Conservation (phyloP, 1,139 yeast genomes). For the Taphrina deformans region DNA sequence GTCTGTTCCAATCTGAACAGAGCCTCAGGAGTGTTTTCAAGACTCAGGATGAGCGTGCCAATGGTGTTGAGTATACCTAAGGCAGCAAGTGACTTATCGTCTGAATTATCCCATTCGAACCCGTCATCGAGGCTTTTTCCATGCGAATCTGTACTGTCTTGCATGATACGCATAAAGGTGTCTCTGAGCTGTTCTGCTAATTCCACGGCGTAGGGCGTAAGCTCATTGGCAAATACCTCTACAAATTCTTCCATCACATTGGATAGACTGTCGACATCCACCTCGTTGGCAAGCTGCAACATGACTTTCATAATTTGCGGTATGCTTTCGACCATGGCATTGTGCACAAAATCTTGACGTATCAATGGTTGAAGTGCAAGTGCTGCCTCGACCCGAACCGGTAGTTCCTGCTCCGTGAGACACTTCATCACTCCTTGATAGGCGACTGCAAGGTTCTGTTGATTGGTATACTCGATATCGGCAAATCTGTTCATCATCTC, state of each 20-base stretch:
- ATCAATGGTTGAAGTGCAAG: slow-evolving; percentile 80
- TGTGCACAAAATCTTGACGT: slow-evolving; percentile 63
- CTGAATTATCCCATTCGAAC: slow-evolving; percentile 52
- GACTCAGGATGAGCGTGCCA: slow-evolving; percentile 79
- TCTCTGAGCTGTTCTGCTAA: slow-evolving; percentile 75
- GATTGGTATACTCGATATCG: slow-evolving; percentile 57
- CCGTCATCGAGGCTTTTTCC: slow-evolving; percentile 42
- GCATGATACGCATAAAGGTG: slow-evolving; percentile 73
- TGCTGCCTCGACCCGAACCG: slow-evolving; percentile 81
- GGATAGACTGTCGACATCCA: slow-evolving; percentile 83
- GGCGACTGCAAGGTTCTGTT: slow-evolving; percentile 52
- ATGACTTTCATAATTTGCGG: slow-evolving; percentile 81
- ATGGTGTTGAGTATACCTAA: slow-evolving; percentile 82
- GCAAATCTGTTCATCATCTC: slow-evolving; percentile 72
- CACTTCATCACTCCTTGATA: slow-evolving; percentile 69
- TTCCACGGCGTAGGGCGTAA: slow-evolving; percentile 91
- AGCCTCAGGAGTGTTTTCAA: slow-evolving; percentile 75
- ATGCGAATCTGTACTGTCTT: slow-evolving; percentile 59
- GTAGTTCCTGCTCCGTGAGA: slow-evolving; percentile 60
- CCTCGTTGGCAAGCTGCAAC: slow-evolving; percentile 70
- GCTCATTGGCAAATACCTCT: slow-evolving; percentile 79
- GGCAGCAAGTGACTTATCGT: slow-evolving; percentile 85
- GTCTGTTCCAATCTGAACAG: slow-evolving; percentile 69
- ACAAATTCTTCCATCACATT: slow-evolving; percentile 96
- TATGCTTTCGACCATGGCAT: slow-evolving; percentile 65